phyloP scores from a whole-genome alignment of 2,329 filamentous ascomycete species.

The Cladosporium colombiae region DNA sequence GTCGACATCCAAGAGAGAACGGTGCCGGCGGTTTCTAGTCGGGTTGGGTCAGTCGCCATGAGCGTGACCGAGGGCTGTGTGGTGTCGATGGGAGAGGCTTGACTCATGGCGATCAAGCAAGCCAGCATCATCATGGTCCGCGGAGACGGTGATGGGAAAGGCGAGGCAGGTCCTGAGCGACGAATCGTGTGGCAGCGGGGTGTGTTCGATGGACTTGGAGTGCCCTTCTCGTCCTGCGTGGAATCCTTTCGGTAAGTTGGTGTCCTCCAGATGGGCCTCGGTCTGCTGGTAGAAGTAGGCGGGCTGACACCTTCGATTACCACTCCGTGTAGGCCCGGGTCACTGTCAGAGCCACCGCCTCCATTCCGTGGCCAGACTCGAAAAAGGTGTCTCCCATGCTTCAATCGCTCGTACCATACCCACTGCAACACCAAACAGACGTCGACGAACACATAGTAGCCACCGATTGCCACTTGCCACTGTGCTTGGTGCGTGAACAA shows the following conservation, averaged over 20 bases:
- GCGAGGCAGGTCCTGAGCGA: constrained; percentile 34
- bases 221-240: constrained; percentile 29
- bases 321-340: constrained; percentile 31
- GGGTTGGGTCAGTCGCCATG: constrained; percentile 27
- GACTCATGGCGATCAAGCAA: constrained; percentile 47
- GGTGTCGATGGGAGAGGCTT: constrained; percentile 37
- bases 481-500: constrained; percentile 64
- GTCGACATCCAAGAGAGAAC: constrained; percentile 60
- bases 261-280: constrained; percentile 32
- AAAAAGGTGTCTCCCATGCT: constrained; percentile 50
- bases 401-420: constrained; percentile 64
- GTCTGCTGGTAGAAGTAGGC: constrained; percentile 10
- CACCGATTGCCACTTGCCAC: constrained; percentile 66
- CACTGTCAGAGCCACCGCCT: constrained; percentile 23
- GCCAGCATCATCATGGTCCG: constrained; percentile 50
- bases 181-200: constrained; percentile 32
- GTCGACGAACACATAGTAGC: constrained; percentile 68
- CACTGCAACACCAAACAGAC: constrained; percentile 63
- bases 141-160: constrained; percentile 48
- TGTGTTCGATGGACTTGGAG: constrained; percentile 26
- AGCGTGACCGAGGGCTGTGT: constrained; percentile 20
- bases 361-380: constrained; percentile 32
- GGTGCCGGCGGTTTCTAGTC: constrained; percentile 50
- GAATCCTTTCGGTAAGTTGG: constrained; percentile 33
- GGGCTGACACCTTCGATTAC: constrained; percentile 37